phyloP scores from a whole-genome alignment of 352 stramenopile species.

The Phytophthora cryptogea region DNA sequence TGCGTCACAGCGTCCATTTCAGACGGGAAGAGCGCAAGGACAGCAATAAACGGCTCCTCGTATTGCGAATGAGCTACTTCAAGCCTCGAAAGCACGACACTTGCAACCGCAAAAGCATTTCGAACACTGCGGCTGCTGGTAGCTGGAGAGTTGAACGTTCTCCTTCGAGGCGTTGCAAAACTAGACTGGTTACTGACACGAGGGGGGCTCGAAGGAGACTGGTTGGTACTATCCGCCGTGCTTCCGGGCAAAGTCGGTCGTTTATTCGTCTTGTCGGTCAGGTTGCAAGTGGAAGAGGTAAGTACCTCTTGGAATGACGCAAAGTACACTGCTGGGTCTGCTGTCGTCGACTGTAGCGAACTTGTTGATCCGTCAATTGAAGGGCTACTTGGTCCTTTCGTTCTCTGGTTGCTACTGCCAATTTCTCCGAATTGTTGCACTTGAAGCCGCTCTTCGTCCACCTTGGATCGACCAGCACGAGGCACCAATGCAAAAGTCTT shows the following conservation, averaged over 20 bases:
- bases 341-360: constrained; percentile 9
- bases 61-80: constrained; percentile 45
- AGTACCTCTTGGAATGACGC: constrained; percentile 48
- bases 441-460: constrained; percentile 42
- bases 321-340: constrained; percentile 25
- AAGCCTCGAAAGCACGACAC: constrained; percentile 56
- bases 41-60: constrained; percentile 54
- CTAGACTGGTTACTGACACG: constrained; percentile 4
- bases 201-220: not conserved
- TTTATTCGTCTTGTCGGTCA: not conserved
- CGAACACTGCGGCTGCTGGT: not conserved
- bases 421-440: constrained; percentile 30
- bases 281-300: not conserved
- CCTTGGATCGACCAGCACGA: constrained; percentile 20
- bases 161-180: constrained; percentile 11
- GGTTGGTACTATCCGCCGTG: not conserved
- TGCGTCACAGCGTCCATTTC: constrained; percentile 54
- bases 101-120: constrained; percentile 51
- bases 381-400: not conserved
- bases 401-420: constrained; percentile 1
- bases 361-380: constrained; percentile 12
- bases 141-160: not conserved
- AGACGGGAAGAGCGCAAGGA: constrained; percentile 51
- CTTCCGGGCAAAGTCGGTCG: constrained; percentile 5
- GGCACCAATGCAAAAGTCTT: constrained; percentile 52